Evolutionary conservation across 228 moss, liverwort and hornwort genomes (phyloP), one percentile per base, ranked within the genome.

Genomic region (Sphagnum fallax): DNA sequence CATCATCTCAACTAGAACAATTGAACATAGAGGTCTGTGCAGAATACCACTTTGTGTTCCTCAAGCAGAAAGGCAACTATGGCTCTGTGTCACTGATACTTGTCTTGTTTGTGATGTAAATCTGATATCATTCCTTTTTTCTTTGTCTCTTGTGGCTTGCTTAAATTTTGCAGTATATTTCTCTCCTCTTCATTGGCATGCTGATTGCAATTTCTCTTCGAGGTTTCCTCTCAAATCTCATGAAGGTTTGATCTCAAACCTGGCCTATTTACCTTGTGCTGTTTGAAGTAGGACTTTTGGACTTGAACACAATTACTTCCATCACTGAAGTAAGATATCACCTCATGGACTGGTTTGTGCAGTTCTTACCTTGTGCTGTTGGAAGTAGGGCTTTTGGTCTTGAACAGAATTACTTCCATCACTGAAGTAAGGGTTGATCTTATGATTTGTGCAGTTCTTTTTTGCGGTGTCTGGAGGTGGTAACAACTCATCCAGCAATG

Each of bases 161-260:
- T 32, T 32, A 32, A 32, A 32, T 32, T 32, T 65, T 75, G 77
- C 72, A 88, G 88, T 88, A 88, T 64, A 84, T 88, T 50, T 88
- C 88, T 11, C 77, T 88, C 48, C 73, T 88, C 59, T 88, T 88
- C 69, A 88, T 88, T 52, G 88, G 88, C 57, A 82, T 88, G 79
- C 61, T 88, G 66, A 84, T 88, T 47, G 79, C 82, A 8, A 77
- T 88, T 49, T 88, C 88, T 47, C 59, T 88, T 13, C 74, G 88
- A 72, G 88, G 88, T 51, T 88, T 88, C 62, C 88, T 88, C 50
- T 84, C 68, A 69, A 88, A 88, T 74, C 69, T 88, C 18, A 84
- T 88, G 84, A 88, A 88, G 88, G 88, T 88, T 6, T 65, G 65
- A 8, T 12, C 12, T 12, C 12, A 8, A 8, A 55, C 55, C 55